phyloP scores from a whole-genome alignment of 257 asterid genomes.

The Linderniella brevidens region DNA sequence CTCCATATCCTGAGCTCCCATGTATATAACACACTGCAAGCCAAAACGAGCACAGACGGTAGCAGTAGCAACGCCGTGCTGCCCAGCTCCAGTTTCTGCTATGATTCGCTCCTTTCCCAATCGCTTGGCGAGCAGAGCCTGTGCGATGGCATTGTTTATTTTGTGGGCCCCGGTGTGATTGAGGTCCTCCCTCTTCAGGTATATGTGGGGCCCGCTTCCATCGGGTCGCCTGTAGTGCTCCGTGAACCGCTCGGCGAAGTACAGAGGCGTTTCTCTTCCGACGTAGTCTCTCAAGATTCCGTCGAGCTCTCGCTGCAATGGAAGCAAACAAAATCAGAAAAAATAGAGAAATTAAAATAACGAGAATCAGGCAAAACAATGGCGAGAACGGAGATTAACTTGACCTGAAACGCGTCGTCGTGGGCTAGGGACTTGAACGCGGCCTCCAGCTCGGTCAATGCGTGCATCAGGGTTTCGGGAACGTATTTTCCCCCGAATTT shows the following conservation, averaged over 20 bases:
- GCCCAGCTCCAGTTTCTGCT: slow-evolving; percentile 99
- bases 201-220: slow-evolving; percentile 74
- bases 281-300: slow-evolving; percentile 87
- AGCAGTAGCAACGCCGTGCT: slow-evolving; percentile 97
- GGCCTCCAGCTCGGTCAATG: slow-evolving; percentile 76
- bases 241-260: slow-evolving; percentile 78
- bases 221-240: slow-evolving; percentile 61
- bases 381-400: background rate
- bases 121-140: slow-evolving; percentile 84
- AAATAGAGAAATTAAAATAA: slow-evolving; percentile 4
- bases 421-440: slow-evolving; percentile 47
- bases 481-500: slow-evolving; percentile 80
- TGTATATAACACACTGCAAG: slow-evolving; percentile 58
- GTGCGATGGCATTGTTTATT: slow-evolving; percentile 83
- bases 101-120: slow-evolving; percentile 79
- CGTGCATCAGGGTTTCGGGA: slow-evolving; percentile 83
- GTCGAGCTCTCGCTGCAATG: slow-evolving; percentile 52
- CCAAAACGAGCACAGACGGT: slow-evolving; percentile 98
- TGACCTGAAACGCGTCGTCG: slow-evolving; percentile 64
- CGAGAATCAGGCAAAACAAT: background rate
- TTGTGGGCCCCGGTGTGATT: slow-evolving; percentile 98
- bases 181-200: slow-evolving; percentile 87
- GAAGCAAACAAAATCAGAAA: slow-evolving; percentile 1
- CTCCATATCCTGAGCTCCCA: slow-evolving; percentile 99
- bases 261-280: slow-evolving; percentile 90